Evolutionary conservation across 192 early-diverging fungal genomes (phyloP).

Genomic region (Phycomyces blakesleeanus): DNA sequence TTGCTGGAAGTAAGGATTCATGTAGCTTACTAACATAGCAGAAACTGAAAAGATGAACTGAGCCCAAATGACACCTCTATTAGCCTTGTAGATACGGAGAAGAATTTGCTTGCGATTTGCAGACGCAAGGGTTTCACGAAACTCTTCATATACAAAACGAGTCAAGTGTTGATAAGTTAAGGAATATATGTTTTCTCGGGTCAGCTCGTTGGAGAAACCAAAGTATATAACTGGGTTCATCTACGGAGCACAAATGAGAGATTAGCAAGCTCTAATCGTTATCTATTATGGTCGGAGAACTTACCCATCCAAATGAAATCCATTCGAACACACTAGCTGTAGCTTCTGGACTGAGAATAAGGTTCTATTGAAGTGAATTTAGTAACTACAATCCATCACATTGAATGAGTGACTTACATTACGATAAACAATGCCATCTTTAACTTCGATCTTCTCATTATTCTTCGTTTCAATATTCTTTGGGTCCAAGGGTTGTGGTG

Average conservation of each 20-base stretch:
- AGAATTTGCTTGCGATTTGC: neutral
- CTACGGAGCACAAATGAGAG: neutral
- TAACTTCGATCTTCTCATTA: conserved; percentile 6
- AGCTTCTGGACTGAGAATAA: conserved; percentile 13
- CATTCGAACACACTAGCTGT: conserved; percentile 18
- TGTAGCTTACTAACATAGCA: conserved; percentile 32
- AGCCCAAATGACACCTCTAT: conserved; percentile 20
- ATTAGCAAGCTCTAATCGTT: too few relatives aligned
- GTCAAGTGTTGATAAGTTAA: conserved; percentile 10
- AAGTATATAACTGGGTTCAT: conserved; percentile 11
- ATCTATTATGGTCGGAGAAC: neutral
- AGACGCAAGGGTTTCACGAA: neutral
- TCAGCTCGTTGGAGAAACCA: conserved; percentile 4
- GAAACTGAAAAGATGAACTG: conserved; percentile 18
- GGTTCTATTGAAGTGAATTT: neutral
- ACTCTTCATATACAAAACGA: conserved; percentile 5
- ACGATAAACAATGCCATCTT: conserved; percentile 11
- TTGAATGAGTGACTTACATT: conserved; percentile 11
- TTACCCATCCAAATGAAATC: conserved; percentile 20
- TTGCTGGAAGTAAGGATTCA: conserved; percentile 44
- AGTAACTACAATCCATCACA: neutral
- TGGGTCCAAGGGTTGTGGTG: conserved; percentile 12
- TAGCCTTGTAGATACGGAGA: conserved; percentile 17
- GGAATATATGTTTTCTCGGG: conserved; percentile 15
- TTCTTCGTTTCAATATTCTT: neutral